Percentiles rank a stretch among this genome's conserved stretches.
phyloP scores from a whole-genome alignment of 2,329 filamentous ascomycete species.

The Cladosporium sphaerospermum region DNA sequence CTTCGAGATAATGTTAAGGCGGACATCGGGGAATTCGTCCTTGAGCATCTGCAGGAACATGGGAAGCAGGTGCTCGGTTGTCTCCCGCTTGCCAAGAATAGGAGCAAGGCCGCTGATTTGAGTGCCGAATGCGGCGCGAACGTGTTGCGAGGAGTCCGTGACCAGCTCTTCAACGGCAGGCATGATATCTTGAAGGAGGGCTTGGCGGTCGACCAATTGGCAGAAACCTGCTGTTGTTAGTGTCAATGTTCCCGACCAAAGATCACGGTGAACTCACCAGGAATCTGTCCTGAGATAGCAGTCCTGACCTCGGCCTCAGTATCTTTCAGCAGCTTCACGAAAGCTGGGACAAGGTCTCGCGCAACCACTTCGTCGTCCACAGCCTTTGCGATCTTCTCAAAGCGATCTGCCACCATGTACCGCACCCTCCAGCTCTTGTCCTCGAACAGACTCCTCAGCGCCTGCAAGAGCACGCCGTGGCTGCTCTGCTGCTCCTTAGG shows the following conservation, averaged over 20 bases:
- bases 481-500: constrained; percentile 97
- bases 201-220: constrained; percentile 75
- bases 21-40: constrained; percentile 96
- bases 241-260: neutral
- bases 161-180: constrained; percentile 92
- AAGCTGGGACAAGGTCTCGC: constrained; percentile 88
- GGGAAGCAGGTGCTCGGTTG: constrained; percentile 89
- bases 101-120: constrained; percentile 96
- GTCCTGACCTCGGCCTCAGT: constrained; percentile 96
- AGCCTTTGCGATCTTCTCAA: constrained; percentile 98
- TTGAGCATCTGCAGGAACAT: constrained; percentile 99
- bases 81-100: constrained; percentile 98
- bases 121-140: constrained; percentile 87
- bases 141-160: constrained; percentile 92
- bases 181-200: constrained; percentile 93
- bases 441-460: constrained; percentile 87
- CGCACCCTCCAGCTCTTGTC: constrained; percentile 99
- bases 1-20: constrained; percentile 99
- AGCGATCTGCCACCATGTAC: constrained; percentile 98
- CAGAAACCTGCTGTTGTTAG: constrained; percentile 67
- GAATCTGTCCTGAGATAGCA: constrained; percentile 94
- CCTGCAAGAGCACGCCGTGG: constrained; percentile 86
- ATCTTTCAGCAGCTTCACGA: constrained; percentile 96
- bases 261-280: constrained; percentile 47
- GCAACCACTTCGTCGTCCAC: constrained; percentile 95